Evolutionary conservation across 129 eudicot species (phyloP).

Genomic region (Artemisia tridentata): DNA sequence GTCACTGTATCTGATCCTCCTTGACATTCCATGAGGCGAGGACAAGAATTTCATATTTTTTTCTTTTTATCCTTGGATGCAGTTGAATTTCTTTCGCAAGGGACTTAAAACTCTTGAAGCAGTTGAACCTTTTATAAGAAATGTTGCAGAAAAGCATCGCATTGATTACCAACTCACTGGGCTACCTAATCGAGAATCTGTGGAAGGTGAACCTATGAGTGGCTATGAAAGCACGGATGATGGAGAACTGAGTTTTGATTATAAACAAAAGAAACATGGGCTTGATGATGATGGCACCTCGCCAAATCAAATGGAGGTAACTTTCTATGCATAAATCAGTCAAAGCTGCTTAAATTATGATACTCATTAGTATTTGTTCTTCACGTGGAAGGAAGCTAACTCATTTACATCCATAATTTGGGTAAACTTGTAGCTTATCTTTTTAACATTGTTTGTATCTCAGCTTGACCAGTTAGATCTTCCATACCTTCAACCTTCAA

Average conservation of each 20-base stretch:
- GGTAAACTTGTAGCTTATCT: too few species aligned
- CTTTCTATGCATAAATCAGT: conserved; percentile 1
- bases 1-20: conserved; percentile 1
- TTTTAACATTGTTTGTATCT: neutral
- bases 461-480: conserved; percentile 44
- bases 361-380: conserved; percentile 9
- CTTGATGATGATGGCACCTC: conserved; percentile 47
- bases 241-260: conserved; percentile 80
- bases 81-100: conserved; percentile 79
- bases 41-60: conserved; percentile 16
- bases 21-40: too few species aligned
- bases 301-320: conserved; percentile 78
- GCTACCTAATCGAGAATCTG: conserved; percentile 47
- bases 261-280: conserved; percentile 54
- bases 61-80: conserved; percentile 34
- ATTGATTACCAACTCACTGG: conserved; percentile 69
- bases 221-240: conserved; percentile 53
- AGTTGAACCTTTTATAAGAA: conserved; percentile 64
- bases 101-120: conserved; percentile 81
- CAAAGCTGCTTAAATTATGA: conserved; percentile 7
- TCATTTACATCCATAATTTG: too few species aligned
- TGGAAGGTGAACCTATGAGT: conserved; percentile 46
- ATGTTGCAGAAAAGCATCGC: conserved; percentile 66
- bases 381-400: conserved; percentile 10
- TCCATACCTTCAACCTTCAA: conserved; percentile 36